Evolutionary conservation across 257 asterid genomes (phyloP).

Genomic region (Solanum bukasovii): DNA sequence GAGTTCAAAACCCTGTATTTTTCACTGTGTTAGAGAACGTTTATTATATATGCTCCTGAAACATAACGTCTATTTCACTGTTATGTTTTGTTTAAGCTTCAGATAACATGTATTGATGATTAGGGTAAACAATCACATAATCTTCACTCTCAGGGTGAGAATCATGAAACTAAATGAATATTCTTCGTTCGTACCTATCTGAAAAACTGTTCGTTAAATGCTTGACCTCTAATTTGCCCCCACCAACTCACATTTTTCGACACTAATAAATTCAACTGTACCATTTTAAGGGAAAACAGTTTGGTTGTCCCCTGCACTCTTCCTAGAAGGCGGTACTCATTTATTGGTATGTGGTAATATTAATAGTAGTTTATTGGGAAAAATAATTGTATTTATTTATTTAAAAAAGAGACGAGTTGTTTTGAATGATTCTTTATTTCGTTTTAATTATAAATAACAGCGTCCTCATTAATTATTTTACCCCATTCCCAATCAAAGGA

Average conservation of each 20-base stretch:
- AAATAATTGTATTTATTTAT: too few species aligned
- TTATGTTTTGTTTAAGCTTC: slow-evolving; percentile 76
- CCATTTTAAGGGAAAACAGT: not conserved
- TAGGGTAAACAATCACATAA: not conserved
- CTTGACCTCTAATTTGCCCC: too few species aligned
- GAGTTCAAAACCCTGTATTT: slow-evolving; percentile 49
- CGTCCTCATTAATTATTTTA: not conserved
- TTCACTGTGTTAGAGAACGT: slow-evolving; percentile 50
- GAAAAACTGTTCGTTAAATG: not conserved
- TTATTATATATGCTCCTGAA: too few species aligned
- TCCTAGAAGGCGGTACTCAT: not conserved
- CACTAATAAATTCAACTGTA: too few species aligned
- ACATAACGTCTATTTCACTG: not conserved
- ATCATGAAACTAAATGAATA: not conserved
- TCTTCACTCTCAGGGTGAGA: not conserved
- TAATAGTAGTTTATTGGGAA: not conserved
- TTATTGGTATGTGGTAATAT: not conserved
- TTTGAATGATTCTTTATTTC: not conserved
- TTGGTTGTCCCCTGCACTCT: not conserved
- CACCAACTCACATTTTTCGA: too few species aligned
- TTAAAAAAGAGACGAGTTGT: not conserved
- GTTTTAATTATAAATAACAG: too few species aligned
- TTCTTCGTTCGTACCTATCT: not conserved
- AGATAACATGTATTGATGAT: slow-evolving; percentile 43
- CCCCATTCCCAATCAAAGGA: not conserved